A percentile compares a stretch with the other conserved stretches of the same genome.
Conservation (phyloP, 2,329 filamentous ascomycete species). For the Thermothelomyces thermophilus region DNA sequence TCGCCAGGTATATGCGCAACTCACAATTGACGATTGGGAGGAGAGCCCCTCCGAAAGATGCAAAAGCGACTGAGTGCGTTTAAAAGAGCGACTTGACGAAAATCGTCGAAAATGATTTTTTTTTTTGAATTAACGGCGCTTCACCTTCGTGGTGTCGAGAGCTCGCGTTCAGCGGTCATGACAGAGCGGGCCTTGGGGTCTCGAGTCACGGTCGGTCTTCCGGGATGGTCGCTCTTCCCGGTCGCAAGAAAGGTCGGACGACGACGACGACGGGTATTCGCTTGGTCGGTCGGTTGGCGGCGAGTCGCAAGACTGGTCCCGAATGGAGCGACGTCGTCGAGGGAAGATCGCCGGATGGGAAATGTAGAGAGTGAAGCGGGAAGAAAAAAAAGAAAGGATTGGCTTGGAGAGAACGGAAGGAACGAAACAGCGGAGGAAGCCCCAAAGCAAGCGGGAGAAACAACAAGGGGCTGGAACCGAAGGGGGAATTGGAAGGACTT, state of each 20-base stretch:
- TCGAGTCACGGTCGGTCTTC: constrained; percentile 25
- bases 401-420: constrained; percentile 18
- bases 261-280: constrained; percentile 15
- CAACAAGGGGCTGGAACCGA: constrained; percentile 19
- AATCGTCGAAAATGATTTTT: constrained; percentile 33
- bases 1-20: constrained; percentile 1
- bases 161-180: constrained; percentile 26
- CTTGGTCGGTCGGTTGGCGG: constrained; percentile 11
- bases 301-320: constrained; percentile 25
- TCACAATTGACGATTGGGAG: constrained; percentile 18
- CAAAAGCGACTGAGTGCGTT: constrained; percentile 16
- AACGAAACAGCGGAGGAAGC: constrained; percentile 14
- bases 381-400: constrained; percentile 16
- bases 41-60: constrained; percentile 6
- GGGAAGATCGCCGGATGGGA: constrained; percentile 22
- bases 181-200: constrained; percentile 27
- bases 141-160: constrained; percentile 24
- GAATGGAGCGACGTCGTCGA: constrained; percentile 23
- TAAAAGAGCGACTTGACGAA: constrained; percentile 45
- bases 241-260: constrained; percentile 15
- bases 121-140: constrained; percentile 21
- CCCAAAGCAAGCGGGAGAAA: constrained; percentile 15
- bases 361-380: constrained; percentile 24
- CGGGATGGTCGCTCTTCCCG: constrained; percentile 23
- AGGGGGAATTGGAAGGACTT: constrained; percentile 20